Percentiles rank a stretch among this genome's conserved stretches.
Evolutionary conservation across 768 basidiomycete genomes (phyloP).

Genomic region (Kwoniella pini): DNA sequence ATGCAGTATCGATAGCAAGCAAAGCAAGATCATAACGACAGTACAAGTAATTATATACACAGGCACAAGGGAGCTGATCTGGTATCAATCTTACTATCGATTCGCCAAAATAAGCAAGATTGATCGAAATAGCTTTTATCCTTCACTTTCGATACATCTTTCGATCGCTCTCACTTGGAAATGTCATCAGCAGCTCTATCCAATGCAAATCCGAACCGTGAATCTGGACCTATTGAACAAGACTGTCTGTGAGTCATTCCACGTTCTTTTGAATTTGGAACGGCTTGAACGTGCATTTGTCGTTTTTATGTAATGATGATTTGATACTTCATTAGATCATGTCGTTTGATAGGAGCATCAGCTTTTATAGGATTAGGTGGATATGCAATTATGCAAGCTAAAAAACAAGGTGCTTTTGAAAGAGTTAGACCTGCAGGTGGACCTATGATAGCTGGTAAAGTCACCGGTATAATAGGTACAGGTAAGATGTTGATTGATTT

Average conservation of each 20-base stretch:
- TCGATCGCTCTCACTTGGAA: not conserved
- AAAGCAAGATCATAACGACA: too few relatives aligned
- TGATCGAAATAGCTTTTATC: too few relatives aligned
- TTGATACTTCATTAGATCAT: conserved; percentile 34
- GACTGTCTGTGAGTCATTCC: conserved; percentile 18
- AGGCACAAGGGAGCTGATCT: too few relatives aligned
- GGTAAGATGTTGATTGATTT: conserved; percentile 29
- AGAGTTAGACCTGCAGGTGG: conserved; percentile 26
- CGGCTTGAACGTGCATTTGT: too few relatives aligned
- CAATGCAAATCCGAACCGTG: not conserved
- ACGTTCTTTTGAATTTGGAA: too few relatives aligned
- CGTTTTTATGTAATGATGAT: too few relatives aligned
- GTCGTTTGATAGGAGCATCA: conserved; percentile 41
- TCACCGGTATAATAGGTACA: conserved; percentile 37
- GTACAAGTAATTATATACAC: too few relatives aligned
- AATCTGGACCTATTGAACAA: conserved; percentile 1
- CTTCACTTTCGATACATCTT: too few relatives aligned
- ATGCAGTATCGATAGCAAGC: too few relatives aligned
- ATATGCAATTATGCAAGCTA: conserved; percentile 42
- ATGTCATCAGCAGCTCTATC: conserved; percentile 18
- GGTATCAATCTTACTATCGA: too few relatives aligned
- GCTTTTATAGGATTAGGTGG: conserved; percentile 43
- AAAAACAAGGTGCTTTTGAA: conserved; percentile 35
- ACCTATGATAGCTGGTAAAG: conserved; percentile 29
- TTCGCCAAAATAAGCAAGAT: too few relatives aligned